Evolutionary conservation across 768 basidiomycete genomes (phyloP).

Genomic region (Leccinellum albellum): DNA sequence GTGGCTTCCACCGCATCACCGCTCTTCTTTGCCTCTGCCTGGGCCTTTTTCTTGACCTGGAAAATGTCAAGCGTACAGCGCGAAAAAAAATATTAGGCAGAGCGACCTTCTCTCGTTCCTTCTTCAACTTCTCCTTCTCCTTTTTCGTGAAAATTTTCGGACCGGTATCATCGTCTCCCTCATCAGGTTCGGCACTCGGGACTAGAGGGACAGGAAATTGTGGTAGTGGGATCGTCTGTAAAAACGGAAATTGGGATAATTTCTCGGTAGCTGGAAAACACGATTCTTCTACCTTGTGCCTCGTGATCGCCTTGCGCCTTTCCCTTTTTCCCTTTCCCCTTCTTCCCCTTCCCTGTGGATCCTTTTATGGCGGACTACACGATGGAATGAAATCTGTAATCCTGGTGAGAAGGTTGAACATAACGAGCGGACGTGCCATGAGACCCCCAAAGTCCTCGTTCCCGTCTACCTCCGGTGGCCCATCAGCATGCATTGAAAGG

Average conservation of each 20-base stretch:
- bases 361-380: constrained; percentile 63
- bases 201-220: constrained; percentile 25
- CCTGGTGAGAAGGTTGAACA: not conserved
- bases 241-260: not conserved
- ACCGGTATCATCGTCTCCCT: constrained; percentile 45
- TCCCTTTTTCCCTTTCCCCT: constrained; percentile 20
- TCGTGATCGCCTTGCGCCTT: constrained; percentile 17
- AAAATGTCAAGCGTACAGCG: constrained; percentile 10
- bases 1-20: constrained; percentile 30
- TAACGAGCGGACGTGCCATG: constrained; percentile 50
- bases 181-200: constrained; percentile 29
- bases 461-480: constrained; percentile 45
- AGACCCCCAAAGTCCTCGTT: constrained; percentile 71
- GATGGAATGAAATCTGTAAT: not conserved
- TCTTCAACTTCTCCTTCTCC: constrained; percentile 96
- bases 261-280: not conserved
- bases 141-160: constrained; percentile 83
- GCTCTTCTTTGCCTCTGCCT: constrained; percentile 80
- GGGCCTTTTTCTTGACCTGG: constrained; percentile 75
- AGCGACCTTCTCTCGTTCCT: constrained; percentile 88
- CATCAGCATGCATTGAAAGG: constrained; percentile 39
- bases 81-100: not conserved
- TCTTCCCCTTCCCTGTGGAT: constrained; percentile 30
- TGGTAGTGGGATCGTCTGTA: constrained; percentile 23
- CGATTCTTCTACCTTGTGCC: constrained; percentile 9